Evolutionary conservation across 2,329 filamentous ascomycete genomes (phyloP).

Genomic region (Lachnellula subtilissima): DNA sequence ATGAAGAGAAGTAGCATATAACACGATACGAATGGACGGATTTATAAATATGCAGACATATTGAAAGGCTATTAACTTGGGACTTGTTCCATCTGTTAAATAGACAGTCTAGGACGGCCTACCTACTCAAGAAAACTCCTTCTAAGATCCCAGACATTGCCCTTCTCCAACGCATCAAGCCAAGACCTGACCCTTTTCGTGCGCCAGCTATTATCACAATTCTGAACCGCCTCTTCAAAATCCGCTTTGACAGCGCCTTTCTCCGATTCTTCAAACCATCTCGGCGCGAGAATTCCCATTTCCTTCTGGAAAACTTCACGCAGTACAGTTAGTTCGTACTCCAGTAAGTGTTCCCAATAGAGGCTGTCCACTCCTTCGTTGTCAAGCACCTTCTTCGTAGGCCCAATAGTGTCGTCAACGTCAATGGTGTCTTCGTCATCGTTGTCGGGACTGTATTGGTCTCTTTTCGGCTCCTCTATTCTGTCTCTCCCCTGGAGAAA

Average conservation of each 20-base stretch:
- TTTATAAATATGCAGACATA: too few relatives aligned
- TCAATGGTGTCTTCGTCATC: constrained; percentile 7
- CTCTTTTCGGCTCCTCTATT: constrained; percentile 28
- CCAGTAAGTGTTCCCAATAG: constrained; percentile 38
- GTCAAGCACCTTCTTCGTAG: constrained; percentile 22
- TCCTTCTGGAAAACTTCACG: constrained; percentile 32
- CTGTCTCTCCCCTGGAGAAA: constrained; percentile 32
- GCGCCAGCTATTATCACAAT: constrained; percentile 6
- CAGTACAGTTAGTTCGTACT: constrained; percentile 38
- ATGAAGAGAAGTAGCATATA: too few relatives aligned
- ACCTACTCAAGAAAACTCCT: too few relatives aligned
- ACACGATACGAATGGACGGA: too few relatives aligned
- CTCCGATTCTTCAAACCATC: constrained; percentile 29
- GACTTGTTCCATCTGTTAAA: too few relatives aligned
- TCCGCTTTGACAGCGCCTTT: constrained; percentile 29
- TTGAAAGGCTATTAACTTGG: too few relatives aligned
- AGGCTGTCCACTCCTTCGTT: constrained; percentile 37
- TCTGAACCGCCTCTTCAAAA: constrained; percentile 25
- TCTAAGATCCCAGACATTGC: too few relatives aligned
- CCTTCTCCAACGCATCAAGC: too few relatives aligned
- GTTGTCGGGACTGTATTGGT: constrained; percentile 3
- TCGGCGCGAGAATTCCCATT: constrained; percentile 31
- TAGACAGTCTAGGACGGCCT: too few relatives aligned
- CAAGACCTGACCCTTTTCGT: too few relatives aligned
- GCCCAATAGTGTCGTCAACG: constrained; percentile 6